phyloP scores from a whole-genome alignment of 2,329 filamentous ascomycete genomes.

The Fusarium sp. region DNA sequence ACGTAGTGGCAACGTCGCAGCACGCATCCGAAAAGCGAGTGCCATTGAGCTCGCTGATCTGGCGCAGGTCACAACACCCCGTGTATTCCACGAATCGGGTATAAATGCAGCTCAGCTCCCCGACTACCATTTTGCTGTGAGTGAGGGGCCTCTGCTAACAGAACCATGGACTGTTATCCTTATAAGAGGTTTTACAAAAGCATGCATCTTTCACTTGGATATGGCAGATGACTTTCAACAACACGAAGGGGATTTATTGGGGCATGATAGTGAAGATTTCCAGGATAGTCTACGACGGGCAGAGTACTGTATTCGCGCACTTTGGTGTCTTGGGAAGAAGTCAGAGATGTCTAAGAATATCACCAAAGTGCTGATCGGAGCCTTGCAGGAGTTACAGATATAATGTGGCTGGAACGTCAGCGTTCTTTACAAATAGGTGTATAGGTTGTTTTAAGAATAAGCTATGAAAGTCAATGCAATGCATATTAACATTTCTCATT shows the following conservation, averaged over 20 bases:
- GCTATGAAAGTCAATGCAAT: no score
- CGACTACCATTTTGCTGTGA: neutral
- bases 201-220: neutral
- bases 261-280: neutral
- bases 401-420: no score
- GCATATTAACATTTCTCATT: no score
- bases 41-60: neutral
- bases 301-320: neutral
- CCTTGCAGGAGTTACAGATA: neutral
- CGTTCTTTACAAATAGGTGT: no score
- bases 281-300: neutral
- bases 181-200: neutral
- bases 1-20: neutral
- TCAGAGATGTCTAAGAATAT: conserved; percentile 2
- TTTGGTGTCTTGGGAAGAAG: neutral
- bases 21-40: neutral
- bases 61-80: neutral
- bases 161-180: neutral
- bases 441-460: no score
- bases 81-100: accelerated
- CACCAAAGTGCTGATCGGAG: neutral
- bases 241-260: neutral
- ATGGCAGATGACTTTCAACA: neutral
- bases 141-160: accelerated
- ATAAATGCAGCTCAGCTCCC: neutral